Evolutionary conservation across 306 rosid genomes (phyloP), one percentile per base, ranked within the genome.

Genomic region (Cyclanthera cordifolia): DNA sequence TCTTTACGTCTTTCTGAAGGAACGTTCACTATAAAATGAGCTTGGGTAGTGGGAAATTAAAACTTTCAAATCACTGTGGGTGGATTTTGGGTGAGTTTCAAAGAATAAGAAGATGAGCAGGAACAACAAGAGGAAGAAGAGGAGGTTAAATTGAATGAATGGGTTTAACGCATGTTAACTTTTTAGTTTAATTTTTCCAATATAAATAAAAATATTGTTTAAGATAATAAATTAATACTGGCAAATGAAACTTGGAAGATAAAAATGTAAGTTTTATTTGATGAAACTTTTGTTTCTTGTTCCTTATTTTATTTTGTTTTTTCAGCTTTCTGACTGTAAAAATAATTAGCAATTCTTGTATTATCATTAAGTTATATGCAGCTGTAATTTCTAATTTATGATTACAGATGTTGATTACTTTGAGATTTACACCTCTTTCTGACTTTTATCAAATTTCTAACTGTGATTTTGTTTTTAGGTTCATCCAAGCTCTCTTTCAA

Each of bases 401-500:
- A 61, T 34, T 12, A 37, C 15, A 61, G 10, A 60, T 37, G 9
- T 12, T 21, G 23, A 8, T 20, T 41, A 21, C 49, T 64, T 20
- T 13, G 53, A 41, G 24, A 14, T 45, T 65, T 9, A 23, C 21
- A 41, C n/a, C 23, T 6, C 21, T 12, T 65, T 65, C 52, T 63
- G 39, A 45, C 70, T 23, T 65, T 41, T 65, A 41, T 25, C 53
- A 45, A 45, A 19, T 41, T 23, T 45, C 28, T 25, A n/a, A 30
- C 43, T 25, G 16, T 32, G 13, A 15, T 69, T 60, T 2, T 25
- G 30, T 64, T 76, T 16, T 67, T 66, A 93, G 99, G 94, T 93
- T 85, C 86, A 85, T 77, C 99, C 96, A 9, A 86, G 90, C 82
- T 87, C 90, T 82, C 87, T 93, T 76, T 87, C 87, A 57, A 87